Percentiles rank a stretch among this genome's conserved stretches.
Conservation (phyloP, 2,329 filamentous ascomycete species). For the Fusarium sp. region DNA sequence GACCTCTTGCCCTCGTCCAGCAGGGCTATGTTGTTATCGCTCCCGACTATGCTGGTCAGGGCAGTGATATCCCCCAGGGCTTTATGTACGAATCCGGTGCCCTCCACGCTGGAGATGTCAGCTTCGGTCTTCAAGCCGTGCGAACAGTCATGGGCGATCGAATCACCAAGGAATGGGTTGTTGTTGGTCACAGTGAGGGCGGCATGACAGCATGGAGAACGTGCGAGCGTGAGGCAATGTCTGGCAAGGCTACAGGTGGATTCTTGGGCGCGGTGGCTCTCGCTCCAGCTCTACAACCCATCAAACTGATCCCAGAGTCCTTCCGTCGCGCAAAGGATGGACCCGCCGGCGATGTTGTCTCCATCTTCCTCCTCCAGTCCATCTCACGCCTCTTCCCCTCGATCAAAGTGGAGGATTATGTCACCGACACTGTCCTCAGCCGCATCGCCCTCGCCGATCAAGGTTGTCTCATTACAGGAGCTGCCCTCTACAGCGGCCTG, state of each 20-base stretch:
- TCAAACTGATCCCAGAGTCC: conserved; percentile 27
- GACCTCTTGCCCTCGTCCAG: background rate
- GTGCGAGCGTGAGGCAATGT: conserved; percentile 10
- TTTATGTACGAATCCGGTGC: conserved; percentile 30
- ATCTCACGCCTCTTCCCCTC: background rate
- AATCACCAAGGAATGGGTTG: conserved; percentile 21
- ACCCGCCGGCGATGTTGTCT: conserved; percentile 22
- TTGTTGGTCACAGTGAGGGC: conserved; percentile 23
- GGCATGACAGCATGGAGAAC: conserved; percentile 28
- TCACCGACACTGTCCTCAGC: conserved; percentile 1
- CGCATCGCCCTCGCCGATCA: conserved; percentile 18
- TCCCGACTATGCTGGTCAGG: conserved; percentile 22
- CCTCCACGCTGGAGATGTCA: conserved; percentile 20
- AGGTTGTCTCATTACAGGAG: conserved; percentile 4
- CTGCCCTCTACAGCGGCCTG: background rate
- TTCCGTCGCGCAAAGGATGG: conserved; percentile 19
- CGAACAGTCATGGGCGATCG: background rate
- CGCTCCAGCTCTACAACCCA: conserved; percentile 15
- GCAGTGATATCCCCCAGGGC: conserved; percentile 21
- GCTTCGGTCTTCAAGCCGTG: conserved; percentile 8
- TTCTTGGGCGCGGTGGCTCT: conserved; percentile 20
- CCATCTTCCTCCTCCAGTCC: conserved; percentile 17
- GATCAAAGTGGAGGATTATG: conserved; percentile 24
- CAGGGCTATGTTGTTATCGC: conserved; percentile 19
- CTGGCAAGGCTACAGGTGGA: conserved; percentile 8